Base-by-base conservation (phyloP, 306 rosid species). In the Cyamopsis tetragonoloba region DNA sequence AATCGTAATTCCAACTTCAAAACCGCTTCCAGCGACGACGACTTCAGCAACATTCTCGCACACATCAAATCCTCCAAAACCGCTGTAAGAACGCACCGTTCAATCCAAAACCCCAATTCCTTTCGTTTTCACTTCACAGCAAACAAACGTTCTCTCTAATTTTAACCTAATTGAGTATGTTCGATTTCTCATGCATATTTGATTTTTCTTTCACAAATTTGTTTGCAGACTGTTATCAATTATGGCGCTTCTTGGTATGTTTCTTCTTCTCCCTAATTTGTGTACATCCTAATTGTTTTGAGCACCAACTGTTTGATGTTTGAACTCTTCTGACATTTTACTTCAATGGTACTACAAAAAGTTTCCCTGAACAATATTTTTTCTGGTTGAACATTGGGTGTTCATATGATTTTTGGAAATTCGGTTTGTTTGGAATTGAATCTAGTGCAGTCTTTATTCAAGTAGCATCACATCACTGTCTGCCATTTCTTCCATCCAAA, bases 161-260 rank as follows among this genome's bases (percentile, higher is more conserved):
- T 70, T 63, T 30, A n/a, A n/a, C 4, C 6, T 3, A 34, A 10
- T 9, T 55, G 30, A 2, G 23, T 31, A 0, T 62, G 5, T 30
- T 6, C 7, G 3, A 35, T 51, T 38, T 39, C 14, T 68, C 20
- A 1, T 39, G 1, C 41, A 6, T 70, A 8, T 65, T 43, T 66
- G 11, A 48, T 42, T 69, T 68, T 30, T 18, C 11, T 71, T 27
- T 53, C 27, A 3, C 58, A 8, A 4, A 47, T 22, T 62, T 69
- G 1, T 72, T 71, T 63, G 80, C 96, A 92, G 96, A 88, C 93
- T 34, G 96, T 89, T 32, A 86, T 92, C 87, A 89, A 87, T 60
- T 92, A 92, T 30, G 96, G 98, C 2, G 98, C 96, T 4, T 84
- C 98, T 26, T 89, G 96, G 96, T 87, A 74, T 37, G 85, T 80